Evolutionary conservation across 768 basidiomycete species (phyloP), one percentile per base, ranked within the genome.

Genomic region (Mycena metata): DNA sequence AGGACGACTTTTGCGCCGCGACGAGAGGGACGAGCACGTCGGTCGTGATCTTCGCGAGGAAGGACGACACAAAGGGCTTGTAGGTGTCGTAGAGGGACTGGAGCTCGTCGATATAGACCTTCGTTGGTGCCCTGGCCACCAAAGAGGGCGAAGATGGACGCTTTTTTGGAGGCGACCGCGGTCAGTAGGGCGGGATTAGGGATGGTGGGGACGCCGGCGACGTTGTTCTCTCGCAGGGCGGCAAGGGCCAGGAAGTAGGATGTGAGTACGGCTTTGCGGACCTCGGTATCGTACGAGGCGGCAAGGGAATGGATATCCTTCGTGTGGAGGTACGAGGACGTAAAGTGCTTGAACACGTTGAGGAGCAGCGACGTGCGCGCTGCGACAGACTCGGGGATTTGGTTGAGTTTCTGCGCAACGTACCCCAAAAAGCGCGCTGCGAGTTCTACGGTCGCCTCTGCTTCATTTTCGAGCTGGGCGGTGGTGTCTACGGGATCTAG

Each of bases 81-180:
- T 99, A 99, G 68, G 89, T 93, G 81, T 98, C 92, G 81, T 94
- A 96, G 58, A 99, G 90, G 56, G 85, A 83, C 82, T 97, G 94
- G 21, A 99, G 87, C 79, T 99, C 98, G 78, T 97, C 94, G 78
- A 98, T 96, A 83, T 99, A 99, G 67, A 97, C 93, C 77, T n/a
- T 99, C 98, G 80, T 99, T 99, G 66, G 93, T 95, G 65, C 98
- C 98, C 80, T 99, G 98, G 16, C 98, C 98, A 58, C 97, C 97
- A 77, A 99, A 99, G 45, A 99, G 84, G 58, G 95, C 97, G 81
- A 93, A 98, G 74, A 98, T 82, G 52, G 87, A 92, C 60, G 89
- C 91, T 49, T 90, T 86, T 51, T 88, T 87, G n/a, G 84, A 77
- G 51, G 80, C 75, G 39, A 89, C 88, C 43, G 91, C 90, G 13